Evolutionary conservation across 352 stramenopile genomes (phyloP).

Genomic region (Blastocystis sp.): DNA sequence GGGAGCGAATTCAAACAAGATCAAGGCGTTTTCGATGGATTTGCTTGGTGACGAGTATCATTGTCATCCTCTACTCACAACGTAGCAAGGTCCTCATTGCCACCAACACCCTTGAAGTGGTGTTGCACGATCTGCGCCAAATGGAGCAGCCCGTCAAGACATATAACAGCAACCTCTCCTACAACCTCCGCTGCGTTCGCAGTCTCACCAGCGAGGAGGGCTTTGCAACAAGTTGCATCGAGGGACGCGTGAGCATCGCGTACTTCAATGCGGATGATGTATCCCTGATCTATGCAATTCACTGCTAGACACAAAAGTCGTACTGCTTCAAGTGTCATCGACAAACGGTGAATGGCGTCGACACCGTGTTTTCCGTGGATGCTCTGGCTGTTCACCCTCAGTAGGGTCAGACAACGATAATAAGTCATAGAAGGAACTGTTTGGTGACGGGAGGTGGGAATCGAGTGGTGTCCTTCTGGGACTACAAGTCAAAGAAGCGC

Average conservation of each 20-base stretch:
- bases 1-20: neutral
- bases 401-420: constrained; percentile 10
- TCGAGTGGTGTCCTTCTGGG: constrained; percentile 83
- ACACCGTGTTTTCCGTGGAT: constrained; percentile 83
- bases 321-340: constrained; percentile 87
- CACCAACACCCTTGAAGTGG: constrained; percentile 79
- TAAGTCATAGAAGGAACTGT: constrained; percentile 77
- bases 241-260: constrained; percentile 83
- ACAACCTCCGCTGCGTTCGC: constrained; percentile 82
- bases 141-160: constrained; percentile 78
- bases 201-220: constrained; percentile 79
- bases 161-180: constrained; percentile 83
- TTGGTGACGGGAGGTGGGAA: constrained; percentile 85
- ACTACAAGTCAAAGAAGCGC: constrained; percentile 86
- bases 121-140: constrained; percentile 82
- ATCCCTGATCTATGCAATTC: neutral
- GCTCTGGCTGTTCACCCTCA: constrained; percentile 83
- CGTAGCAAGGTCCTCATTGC: constrained; percentile 76
- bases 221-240: constrained; percentile 82
- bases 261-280: constrained; percentile 78
- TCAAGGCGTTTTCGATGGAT: constrained; percentile 29
- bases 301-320: constrained; percentile 74
- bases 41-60: constrained; percentile 17
- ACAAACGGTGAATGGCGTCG: constrained; percentile 80
- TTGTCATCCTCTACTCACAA: neutral